A percentile compares a stretch with the other conserved stretches of the same genome.
These are phyloP conservation scores for Hypoxylon intermedium DNA, from an alignment of 495 filamentous ascomycete genomes.

Conservation along the genomic window DNA sequence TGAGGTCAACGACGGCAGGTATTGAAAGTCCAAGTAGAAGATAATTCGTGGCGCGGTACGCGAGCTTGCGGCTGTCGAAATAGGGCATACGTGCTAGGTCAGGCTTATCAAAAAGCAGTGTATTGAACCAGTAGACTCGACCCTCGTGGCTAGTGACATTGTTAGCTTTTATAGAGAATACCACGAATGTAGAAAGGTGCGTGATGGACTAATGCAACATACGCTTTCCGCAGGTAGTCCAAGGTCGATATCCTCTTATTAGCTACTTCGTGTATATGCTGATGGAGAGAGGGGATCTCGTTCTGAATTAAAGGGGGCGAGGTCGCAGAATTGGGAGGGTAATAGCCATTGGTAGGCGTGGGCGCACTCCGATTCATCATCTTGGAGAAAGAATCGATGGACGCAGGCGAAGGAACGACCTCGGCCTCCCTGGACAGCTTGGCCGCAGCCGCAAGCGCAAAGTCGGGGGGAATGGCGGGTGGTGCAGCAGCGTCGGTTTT, in stretches of 20 bases:
- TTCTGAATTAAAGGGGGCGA: conserved; percentile 44
- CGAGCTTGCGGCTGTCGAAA: conserved; percentile 81
- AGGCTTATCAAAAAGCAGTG: conserved; percentile 83
- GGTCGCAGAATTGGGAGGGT: conserved; percentile 42
- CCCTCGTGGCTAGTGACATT: conserved; percentile 77
- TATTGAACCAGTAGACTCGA: conserved; percentile 97
- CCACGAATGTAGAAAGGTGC: conserved; percentile 5
- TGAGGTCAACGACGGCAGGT: conserved; percentile 86
- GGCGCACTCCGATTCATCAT: conserved; percentile 52
- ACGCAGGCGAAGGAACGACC: conserved; percentile 43
- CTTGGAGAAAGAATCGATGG: conserved; percentile 49
- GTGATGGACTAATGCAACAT: conserved; percentile 44
- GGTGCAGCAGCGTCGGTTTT: conserved; percentile 48
- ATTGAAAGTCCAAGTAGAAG: conserved; percentile 91
- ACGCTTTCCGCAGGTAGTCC: conserved; percentile 92
- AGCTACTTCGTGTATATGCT: conserved; percentile 87
- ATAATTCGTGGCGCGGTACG: conserved; percentile 87
- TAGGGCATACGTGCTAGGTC: conserved; percentile 84
- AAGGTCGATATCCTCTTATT: conserved; percentile 96
- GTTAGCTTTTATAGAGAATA: conserved; percentile 27
- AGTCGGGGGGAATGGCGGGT: conserved; percentile 48
- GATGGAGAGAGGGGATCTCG: conserved; percentile 61
- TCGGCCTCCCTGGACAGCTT: conserved; percentile 47
- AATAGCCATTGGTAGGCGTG: conserved; percentile 38
- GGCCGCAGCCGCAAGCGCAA: conserved; percentile 49